Evolutionary conservation across 2,329 filamentous ascomycete species (phyloP), one percentile per base, ranked within the genome.

Genomic region (Tolypocladium inflatum): DNA sequence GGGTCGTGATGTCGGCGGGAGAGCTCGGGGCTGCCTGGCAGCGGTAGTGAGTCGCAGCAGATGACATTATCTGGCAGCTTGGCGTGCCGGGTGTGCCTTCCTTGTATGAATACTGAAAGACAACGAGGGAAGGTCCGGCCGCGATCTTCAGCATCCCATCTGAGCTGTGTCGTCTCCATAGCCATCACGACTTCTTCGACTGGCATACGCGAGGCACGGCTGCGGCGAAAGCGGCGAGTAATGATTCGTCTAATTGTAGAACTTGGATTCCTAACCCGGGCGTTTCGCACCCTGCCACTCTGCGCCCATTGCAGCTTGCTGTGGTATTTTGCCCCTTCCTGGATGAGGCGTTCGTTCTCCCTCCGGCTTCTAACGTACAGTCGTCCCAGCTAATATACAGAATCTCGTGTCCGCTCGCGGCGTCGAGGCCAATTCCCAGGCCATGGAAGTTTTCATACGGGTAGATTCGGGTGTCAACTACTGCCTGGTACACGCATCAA

Each of bases 331-430:
- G 30, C 19, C 19, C 48, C 19, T 15, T 11, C 19, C 2, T 4
- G 19, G 41, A 19, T 4, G 35, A 37, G 30, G 30, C 48, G 19
- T n/a, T 35, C 30, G 48, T 35, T 8, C 10, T 13, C 19, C 30
- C 15, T 19, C 30, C 19, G 42, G 19, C 60, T 55, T 63, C 62
- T 68, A 67, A 63, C 64, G 65, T 68, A 69, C 67, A 69, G 60
- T 55, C 55, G 55, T 58, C 51, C 56, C 45, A 30, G 37, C 55
- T 53, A 57, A 38, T 53, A 35, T 57, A 57, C 55, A 57, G 13
- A 52, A 23, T 55, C 8, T 48, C 54, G 37, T 6, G 26, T 23
- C 21, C 33, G 55, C 55, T 35, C 42, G 48, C 33, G 30, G 30
- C 33, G 2, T 52, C 48, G 30, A 37, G 17, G 19, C 48, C 48